A percentile compares a stretch with the other conserved stretches of the same genome.
Conservation (phyloP, 495 filamentous ascomycete genomes). For the Hypoxylon lienhwacheense region DNA sequence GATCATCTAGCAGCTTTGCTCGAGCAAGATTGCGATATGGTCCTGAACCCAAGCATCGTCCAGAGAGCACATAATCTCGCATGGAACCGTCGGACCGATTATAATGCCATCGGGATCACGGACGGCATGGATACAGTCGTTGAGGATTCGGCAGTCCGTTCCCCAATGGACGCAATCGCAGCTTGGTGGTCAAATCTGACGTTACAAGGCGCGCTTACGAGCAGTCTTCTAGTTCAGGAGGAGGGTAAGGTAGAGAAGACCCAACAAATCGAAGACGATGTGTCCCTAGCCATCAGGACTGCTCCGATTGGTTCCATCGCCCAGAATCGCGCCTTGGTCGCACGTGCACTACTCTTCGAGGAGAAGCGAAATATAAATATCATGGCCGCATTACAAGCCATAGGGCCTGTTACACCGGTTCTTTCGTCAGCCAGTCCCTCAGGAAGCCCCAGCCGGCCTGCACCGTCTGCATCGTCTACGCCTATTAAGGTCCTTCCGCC, state of each 20-base stretch:
- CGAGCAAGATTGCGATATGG: slow-evolving; percentile 74
- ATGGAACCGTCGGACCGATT: slow-evolving; percentile 76
- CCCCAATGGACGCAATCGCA: slow-evolving; percentile 84
- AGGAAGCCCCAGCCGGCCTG: slow-evolving; percentile 21
- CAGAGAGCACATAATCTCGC: slow-evolving; percentile 90
- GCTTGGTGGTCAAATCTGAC: slow-evolving; percentile 84
- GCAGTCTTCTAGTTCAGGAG: slow-evolving; percentile 56
- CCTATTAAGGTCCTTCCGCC: slow-evolving; percentile 45
- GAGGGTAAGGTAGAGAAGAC: slow-evolving; percentile 41
- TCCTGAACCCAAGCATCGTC: slow-evolving; percentile 73
- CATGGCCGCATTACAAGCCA: slow-evolving; percentile 54
- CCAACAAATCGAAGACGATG: slow-evolving; percentile 53
- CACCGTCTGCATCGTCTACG: slow-evolving; percentile 12
- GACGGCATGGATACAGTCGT: slow-evolving; percentile 82
- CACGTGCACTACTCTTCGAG: slow-evolving; percentile 61
- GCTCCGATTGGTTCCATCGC: slow-evolving; percentile 79
- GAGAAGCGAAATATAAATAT: slow-evolving; percentile 59
- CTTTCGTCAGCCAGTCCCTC: slow-evolving; percentile 24
- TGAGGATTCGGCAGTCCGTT: slow-evolving; percentile 82
- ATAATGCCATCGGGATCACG: slow-evolving; percentile 61
- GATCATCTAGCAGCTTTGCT: slow-evolving; percentile 73
- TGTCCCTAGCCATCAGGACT: slow-evolving; percentile 69
- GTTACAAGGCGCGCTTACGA: slow-evolving; percentile 69
- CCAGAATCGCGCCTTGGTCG: slow-evolving; percentile 75
- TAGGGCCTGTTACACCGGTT: slow-evolving; percentile 46